Evolutionary conservation across 106 monocot species (phyloP).

Genomic region (Dendrobium huoshanense): DNA sequence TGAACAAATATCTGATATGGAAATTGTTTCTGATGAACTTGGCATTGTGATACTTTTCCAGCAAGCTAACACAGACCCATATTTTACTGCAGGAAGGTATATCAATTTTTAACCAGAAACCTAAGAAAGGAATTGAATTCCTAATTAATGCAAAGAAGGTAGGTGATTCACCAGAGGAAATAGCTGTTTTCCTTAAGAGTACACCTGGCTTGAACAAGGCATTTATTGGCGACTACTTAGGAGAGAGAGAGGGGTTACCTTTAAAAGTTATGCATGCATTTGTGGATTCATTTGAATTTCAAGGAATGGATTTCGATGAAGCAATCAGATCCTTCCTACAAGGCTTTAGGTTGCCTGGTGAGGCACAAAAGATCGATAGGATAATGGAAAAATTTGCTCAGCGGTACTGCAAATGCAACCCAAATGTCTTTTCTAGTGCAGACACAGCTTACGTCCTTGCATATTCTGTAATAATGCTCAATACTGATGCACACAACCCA

Average conservation of each 20-base stretch:
- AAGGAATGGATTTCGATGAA: slow-evolving; percentile 89
- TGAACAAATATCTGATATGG: slow-evolving; percentile 7
- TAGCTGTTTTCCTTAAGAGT: slow-evolving; percentile 75
- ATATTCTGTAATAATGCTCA: slow-evolving; percentile 92
- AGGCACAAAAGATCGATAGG: slow-evolving; percentile 89
- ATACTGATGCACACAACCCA: slow-evolving; percentile 91
- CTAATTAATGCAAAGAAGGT: slow-evolving; percentile 74
- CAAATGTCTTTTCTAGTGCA: slow-evolving; percentile 80
- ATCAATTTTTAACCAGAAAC: slow-evolving; percentile 82
- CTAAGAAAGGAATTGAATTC: slow-evolving; percentile 91
- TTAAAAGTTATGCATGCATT: slow-evolving; percentile 95
- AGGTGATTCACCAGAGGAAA: slow-evolving; percentile 75
- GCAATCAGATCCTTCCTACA: slow-evolving; percentile 70
- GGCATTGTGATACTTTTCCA: not conserved
- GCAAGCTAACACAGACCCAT: not conserved
- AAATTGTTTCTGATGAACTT: not conserved
- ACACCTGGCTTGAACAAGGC: slow-evolving; percentile 77
- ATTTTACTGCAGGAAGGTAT: slow-evolving; percentile 68
- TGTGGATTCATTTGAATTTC: slow-evolving; percentile 96
- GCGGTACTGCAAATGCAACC: slow-evolving; percentile 91
- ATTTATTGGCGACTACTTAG: slow-evolving; percentile 80
- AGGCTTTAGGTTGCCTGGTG: slow-evolving; percentile 92
- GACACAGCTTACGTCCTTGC: slow-evolving; percentile 97
- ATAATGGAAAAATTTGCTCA: slow-evolving; percentile 97
- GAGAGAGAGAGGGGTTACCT: slow-evolving; percentile 80